Evolutionary conservation across 306 rosid species (phyloP), one percentile per base, ranked within the genome.

Genomic region (Hylodesmum podocarpum): DNA sequence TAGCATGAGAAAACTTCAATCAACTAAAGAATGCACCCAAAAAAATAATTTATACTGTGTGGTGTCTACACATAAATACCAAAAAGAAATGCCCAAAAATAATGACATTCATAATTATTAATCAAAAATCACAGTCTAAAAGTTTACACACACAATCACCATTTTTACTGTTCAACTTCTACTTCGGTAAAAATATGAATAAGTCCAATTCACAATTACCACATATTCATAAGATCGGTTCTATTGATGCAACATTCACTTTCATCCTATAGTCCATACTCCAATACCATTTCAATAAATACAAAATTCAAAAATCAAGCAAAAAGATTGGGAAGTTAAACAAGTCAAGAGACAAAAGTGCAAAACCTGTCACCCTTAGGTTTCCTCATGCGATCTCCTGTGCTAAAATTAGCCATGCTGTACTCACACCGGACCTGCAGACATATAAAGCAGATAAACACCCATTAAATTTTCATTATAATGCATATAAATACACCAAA

Each of bases 391-490:
- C 96, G 91, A 88, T 94, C 98, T 40, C 98, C 98, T 0, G 97
- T 90, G 78, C 98, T 91, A 82, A 91, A 94, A 84, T 91, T 91
- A 80, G 97, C 94, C 97, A 94, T 91, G 81, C 87, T 94, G 71
- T 91, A 94, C 75, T 94, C 98, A 70, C 97, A 91, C 1, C 97
- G 87, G 79, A 94, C 90, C 98, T 91, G 58, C 77, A 70, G 22
- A 41, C 19, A 78, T 33, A 50, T 29, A 55, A 66, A 59, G 36
- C 62, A 73, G 13, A 54, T 44, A 65, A 40, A 58, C 41, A 51
- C 3, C 21, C 18, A 66, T 43, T 22, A 44, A 58, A n/a, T 34
- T 10, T 53, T 28, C 64, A 27, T 65, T 11, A 41, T 73, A 54
- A 43, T 27, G 75, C 55, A 19, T 40, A 54, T 65, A 46, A 57